These are phyloP conservation scores for Wickerhamomyces sp. DNA, from an alignment of 1,139 yeast genomes.

Conservation along the genomic window DNA sequence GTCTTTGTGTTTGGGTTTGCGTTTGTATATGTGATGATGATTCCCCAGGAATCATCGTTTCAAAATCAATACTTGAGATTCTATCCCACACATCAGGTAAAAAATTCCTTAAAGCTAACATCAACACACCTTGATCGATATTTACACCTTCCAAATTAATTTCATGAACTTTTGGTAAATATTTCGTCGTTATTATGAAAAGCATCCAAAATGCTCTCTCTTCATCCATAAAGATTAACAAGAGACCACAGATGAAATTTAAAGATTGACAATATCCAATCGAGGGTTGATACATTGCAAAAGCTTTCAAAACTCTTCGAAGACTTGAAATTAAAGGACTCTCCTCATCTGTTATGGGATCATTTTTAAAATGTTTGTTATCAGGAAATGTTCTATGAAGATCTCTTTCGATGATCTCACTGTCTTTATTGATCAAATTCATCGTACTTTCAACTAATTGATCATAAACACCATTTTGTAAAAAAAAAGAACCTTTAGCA, in stretches of 20 bases:
- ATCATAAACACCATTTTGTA: conserved; percentile 72
- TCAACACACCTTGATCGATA: conserved; percentile 89
- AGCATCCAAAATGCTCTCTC: conserved; percentile 95
- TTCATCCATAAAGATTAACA: conserved; percentile 79
- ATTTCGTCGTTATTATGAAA: conserved; percentile 79
- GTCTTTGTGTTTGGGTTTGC: neutral
- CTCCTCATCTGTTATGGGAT: conserved; percentile 32
- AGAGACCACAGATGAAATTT: conserved; percentile 83
- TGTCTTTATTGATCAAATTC: conserved; percentile 54
- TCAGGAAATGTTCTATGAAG: conserved; percentile 93
- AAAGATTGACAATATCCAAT: conserved; percentile 95
- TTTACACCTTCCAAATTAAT: conserved; percentile 89
- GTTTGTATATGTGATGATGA: neutral
- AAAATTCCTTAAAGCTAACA: conserved; percentile 80
- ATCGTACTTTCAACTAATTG: conserved; percentile 53
- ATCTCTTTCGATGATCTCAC: conserved; percentile 92
- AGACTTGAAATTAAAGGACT: conserved; percentile 64
- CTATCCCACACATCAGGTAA: conserved; percentile 76
- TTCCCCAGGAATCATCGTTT: too few species aligned
- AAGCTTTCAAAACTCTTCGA: conserved; percentile 77
- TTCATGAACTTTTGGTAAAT: conserved; percentile 89
- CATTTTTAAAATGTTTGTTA: conserved; percentile 62
- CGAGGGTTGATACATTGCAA: conserved; percentile 81
- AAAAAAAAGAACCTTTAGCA: conserved; percentile 81
- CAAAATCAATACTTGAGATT: conserved; percentile 31